phyloP scores from a whole-genome alignment of 2,329 filamentous ascomycete genomes.

The Scedosporium apiospermum region DNA sequence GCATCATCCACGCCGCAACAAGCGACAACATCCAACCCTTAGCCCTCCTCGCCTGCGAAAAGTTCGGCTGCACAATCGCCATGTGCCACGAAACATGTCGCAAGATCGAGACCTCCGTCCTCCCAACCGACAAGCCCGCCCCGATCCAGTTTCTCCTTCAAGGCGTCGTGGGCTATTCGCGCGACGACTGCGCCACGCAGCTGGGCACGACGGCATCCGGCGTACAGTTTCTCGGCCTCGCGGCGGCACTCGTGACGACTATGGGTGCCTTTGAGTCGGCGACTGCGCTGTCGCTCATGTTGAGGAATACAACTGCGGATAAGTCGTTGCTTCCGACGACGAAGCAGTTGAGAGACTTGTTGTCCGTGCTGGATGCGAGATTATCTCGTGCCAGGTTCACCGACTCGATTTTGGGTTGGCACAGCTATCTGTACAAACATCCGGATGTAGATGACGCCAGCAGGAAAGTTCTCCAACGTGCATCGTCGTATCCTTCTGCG shows the following conservation, averaged over 20 bases:
- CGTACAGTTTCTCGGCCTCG: constrained; percentile 11
- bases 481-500: background rate
- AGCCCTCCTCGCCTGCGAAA: constrained; percentile 16
- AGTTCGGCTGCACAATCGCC: constrained; percentile 15
- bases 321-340: background rate
- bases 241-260: constrained; percentile 9
- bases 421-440: background rate
- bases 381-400: background rate
- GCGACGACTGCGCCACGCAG: background rate
- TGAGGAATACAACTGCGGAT: background rate
- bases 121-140: constrained; percentile 7
- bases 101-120: constrained; percentile 12
- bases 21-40: constrained; percentile 14
- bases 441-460: background rate
- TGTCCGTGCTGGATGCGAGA: background rate
- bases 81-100: constrained; percentile 12
- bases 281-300: background rate
- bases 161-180: background rate
- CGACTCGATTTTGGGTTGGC: background rate
- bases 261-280: constrained; percentile 3
- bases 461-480: background rate
- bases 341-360: background rate
- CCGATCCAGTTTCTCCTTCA: background rate
- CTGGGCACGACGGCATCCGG: constrained; percentile 6
- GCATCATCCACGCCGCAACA: constrained; percentile 13